phyloP scores from a whole-genome alignment of 306 rosid species.

The Quercus wislizeni region DNA sequence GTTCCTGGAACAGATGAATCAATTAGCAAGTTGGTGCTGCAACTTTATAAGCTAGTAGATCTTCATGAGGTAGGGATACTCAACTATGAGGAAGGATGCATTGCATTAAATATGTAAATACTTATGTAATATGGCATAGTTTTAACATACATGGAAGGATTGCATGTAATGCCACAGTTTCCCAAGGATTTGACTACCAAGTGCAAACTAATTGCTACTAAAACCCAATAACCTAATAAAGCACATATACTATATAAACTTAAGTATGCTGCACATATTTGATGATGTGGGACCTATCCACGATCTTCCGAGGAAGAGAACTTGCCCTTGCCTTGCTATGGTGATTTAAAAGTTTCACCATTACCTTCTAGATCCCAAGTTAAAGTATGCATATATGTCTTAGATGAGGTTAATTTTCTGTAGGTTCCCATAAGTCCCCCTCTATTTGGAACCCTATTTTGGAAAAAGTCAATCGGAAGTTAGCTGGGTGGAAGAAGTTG shows the following conservation, averaged over 20 bases:
- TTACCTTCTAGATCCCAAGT: neutral
- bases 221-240: no score
- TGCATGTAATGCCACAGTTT: neutral
- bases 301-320: neutral
- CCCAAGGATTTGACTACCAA: no score
- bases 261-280: neutral
- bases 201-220: no score
- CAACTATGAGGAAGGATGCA: constrained; percentile 15
- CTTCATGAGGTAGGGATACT: constrained; percentile 60
- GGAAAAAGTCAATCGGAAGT: no score
- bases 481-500: no score
- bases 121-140: neutral
- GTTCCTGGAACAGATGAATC: constrained; percentile 90
- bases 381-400: neutral
- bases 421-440: neutral
- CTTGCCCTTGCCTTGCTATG: neutral
- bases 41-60: constrained; percentile 70
- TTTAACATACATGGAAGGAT: constrained; percentile 1
- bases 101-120: constrained; percentile 17
- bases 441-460: no score
- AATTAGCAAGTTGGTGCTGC: constrained; percentile 70
- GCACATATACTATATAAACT: neutral
- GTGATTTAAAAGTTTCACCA: constrained; percentile 3
- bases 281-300: neutral
- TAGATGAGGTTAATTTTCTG: neutral